Percentiles rank a stretch among this genome's conserved stretches.
These are phyloP conservation scores for Trametes pubescens DNA, from an alignment of 1,284 basidiomycete species.

Conservation along the genomic window DNA sequence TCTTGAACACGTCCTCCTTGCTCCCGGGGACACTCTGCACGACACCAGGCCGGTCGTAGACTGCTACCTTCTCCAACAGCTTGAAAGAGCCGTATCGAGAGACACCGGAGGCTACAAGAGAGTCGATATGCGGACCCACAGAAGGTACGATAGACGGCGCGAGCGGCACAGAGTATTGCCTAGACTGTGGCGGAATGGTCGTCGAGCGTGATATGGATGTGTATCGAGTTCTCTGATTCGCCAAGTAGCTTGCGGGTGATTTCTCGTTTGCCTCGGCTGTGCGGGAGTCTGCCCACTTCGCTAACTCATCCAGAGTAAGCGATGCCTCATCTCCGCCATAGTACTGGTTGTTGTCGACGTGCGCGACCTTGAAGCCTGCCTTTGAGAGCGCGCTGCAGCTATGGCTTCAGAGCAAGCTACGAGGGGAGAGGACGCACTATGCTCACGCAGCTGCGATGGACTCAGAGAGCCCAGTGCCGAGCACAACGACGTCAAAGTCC, in stretches of 20 bases:
- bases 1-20: conserved; percentile 96
- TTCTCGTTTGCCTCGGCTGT: conserved; percentile 30
- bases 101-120: conserved; percentile 86
- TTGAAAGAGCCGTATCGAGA: conserved; percentile 92
- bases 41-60: conserved; percentile 57
- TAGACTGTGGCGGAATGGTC: conserved; percentile 58
- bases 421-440: conserved; percentile 17
- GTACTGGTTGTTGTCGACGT: conserved; percentile 86
- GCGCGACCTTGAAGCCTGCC: conserved; percentile 86
- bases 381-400: conserved; percentile 81
- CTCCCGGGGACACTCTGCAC: conserved; percentile 83
- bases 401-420: conserved; percentile 36
- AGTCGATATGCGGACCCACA: conserved; percentile 80
- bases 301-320: conserved; percentile 83
- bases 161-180: conserved; percentile 89
- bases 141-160: conserved; percentile 86
- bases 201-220: conserved; percentile 53
- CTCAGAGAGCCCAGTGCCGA: conserved; percentile 89
- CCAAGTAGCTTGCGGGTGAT: conserved; percentile 35
- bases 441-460: conserved; percentile 92
- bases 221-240: conserved; percentile 43
- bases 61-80: conserved; percentile 79
- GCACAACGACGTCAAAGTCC: conserved; percentile 81
- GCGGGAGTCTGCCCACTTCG: conserved; percentile 66
- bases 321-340: conserved; percentile 90